A percentile compares a stretch with the other conserved stretches of the same genome.
Conservation (phyloP, 129 eudicot species). For the Flaveria robusta region DNA sequence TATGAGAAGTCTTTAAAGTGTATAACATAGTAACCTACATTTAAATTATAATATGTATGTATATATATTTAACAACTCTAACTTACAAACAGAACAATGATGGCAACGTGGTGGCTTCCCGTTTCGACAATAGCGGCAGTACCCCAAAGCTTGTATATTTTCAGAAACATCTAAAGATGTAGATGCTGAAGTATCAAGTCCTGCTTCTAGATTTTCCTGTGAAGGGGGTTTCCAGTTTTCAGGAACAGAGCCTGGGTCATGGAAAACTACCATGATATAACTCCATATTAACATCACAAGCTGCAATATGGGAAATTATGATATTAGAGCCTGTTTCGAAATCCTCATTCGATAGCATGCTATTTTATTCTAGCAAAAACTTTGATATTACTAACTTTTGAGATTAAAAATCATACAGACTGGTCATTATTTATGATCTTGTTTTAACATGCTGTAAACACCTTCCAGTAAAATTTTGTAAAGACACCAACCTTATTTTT, state of each 20-base stretch:
- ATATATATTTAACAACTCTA: background rate
- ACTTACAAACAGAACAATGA: conserved; percentile 91
- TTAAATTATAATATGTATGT: background rate
- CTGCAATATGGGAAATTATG: conserved; percentile 42
- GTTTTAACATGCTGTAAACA: background rate
- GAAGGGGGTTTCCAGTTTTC: conserved; percentile 65
- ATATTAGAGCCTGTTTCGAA: conserved; percentile 19
- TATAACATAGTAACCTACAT: background rate
- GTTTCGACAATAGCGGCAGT: conserved; percentile 65
- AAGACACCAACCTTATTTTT: too few species aligned
- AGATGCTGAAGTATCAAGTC: conserved; percentile 39
- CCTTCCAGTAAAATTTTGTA: background rate
- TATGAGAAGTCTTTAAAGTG: background rate
- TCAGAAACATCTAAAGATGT: conserved; percentile 46
- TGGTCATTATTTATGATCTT: background rate
- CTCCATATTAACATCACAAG: conserved; percentile 77
- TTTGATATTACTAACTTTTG: background rate
- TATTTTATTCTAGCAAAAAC: background rate
- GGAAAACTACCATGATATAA: conserved; percentile 72
- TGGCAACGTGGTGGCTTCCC: conserved; percentile 97
- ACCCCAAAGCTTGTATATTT: conserved; percentile 44
- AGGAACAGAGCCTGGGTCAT: conserved; percentile 90
- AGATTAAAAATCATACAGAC: conserved; percentile 3
- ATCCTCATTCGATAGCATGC: conserved; percentile 7
- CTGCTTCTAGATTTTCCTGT: conserved; percentile 54